Evolutionary conservation across 768 basidiomycete genomes (phyloP).

Genomic region (Tylopilus cervinicoccineus): DNA sequence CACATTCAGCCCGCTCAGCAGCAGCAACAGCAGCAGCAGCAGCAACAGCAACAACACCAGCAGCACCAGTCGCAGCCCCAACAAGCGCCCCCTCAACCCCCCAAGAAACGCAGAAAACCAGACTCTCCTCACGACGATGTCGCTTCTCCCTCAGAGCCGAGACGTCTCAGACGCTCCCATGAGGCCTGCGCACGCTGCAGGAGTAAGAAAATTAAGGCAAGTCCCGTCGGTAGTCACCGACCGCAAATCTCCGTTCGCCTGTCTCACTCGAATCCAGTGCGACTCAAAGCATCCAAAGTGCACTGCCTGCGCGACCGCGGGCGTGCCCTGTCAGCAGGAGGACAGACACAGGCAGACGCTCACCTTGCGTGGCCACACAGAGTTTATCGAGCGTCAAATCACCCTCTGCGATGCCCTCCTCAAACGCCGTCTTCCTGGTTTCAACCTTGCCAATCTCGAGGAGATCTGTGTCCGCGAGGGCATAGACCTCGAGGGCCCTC

Average conservation of each 20-base stretch:
- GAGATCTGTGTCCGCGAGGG: slow-evolving; percentile 62
- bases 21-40: slow-evolving; percentile 3
- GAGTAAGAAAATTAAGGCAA: slow-evolving; percentile 94
- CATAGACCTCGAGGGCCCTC: slow-evolving; percentile 42
- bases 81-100: slow-evolving; percentile 32
- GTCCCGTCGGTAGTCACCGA: slow-evolving; percentile 67
- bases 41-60: slow-evolving; percentile 30
- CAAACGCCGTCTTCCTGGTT: slow-evolving; percentile 66
- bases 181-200: slow-evolving; percentile 92
- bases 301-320: slow-evolving; percentile 78
- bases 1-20: slow-evolving; percentile 36
- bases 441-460: slow-evolving; percentile 63
- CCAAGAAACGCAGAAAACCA: slow-evolving; percentile 59
- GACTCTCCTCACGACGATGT: slow-evolving; percentile 55
- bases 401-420: slow-evolving; percentile 75
- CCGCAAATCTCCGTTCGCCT: slow-evolving; percentile 74
- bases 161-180: slow-evolving; percentile 82
- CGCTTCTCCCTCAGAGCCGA: slow-evolving; percentile 59
- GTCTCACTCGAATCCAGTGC: slow-evolving; percentile 54
- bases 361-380: slow-evolving; percentile 79
- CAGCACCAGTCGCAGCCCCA: slow-evolving; percentile 29
- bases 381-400: slow-evolving; percentile 77
- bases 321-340: slow-evolving; percentile 79
- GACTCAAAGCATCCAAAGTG: slow-evolving; percentile 88
- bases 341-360: slow-evolving; percentile 85